Percentiles rank a stretch among this genome's conserved stretches.
phyloP scores from a whole-genome alignment of 345 rosid genomes.

The Salix purpurea region DNA sequence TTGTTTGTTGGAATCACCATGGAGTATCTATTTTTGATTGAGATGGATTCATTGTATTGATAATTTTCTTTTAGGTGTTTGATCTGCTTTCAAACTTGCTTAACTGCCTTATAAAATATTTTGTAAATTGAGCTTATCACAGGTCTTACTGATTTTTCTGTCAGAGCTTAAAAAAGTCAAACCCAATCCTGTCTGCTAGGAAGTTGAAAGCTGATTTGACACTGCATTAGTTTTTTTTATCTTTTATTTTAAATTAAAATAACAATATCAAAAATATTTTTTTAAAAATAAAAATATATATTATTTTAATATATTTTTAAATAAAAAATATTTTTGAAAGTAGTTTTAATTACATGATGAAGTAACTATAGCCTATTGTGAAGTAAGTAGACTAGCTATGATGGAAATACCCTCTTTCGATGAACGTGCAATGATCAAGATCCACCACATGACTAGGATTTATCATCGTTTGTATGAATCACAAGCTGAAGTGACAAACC shows the following conservation, averaged over 20 bases:
- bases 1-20: constrained; percentile 7
- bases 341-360: too few species aligned
- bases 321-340: too few species aligned
- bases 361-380: too few species aligned
- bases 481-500: neutral
- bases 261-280: too few species aligned
- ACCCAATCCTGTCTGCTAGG: neutral
- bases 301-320: neutral
- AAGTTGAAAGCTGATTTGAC: neutral
- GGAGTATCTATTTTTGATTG: constrained; percentile 3
- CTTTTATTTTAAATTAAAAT: too few species aligned
- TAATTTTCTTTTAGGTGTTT: neutral
- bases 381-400: neutral
- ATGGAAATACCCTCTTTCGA: neutral
- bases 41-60: constrained; percentile 10
- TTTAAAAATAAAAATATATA: too few species aligned
- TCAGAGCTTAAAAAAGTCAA: neutral
- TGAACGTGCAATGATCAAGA: neutral
- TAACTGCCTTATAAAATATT: constrained; percentile 1
- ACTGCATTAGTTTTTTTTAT: too few species aligned
- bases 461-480: neutral
- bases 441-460: neutral
- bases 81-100: neutral
- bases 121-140: constrained; percentile 10
- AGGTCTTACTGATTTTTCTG: neutral